phyloP scores from a whole-genome alignment of 305 asterid genomes.

The Fraxinus albicans region DNA sequence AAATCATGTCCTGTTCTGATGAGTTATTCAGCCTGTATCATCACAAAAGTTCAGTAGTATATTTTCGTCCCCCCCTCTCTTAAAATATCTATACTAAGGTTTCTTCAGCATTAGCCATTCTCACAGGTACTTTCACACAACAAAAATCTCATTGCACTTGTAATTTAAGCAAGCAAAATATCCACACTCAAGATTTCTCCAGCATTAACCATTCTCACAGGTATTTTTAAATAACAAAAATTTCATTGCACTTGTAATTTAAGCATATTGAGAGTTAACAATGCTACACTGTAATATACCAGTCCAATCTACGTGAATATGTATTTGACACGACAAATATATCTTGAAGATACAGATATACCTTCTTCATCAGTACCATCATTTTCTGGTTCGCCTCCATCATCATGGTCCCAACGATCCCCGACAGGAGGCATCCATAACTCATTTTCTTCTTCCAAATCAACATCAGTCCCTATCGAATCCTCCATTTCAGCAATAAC shows the following conservation, averaged over 20 bases:
- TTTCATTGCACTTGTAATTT: not conserved
- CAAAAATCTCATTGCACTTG: not conserved
- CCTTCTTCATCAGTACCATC: constrained; percentile 60
- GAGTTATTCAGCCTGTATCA: not conserved
- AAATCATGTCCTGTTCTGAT: not conserved
- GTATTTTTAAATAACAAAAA: not conserved
- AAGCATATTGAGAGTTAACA: not conserved
- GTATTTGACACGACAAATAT: not conserved
- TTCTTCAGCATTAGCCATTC: constrained; percentile 9
- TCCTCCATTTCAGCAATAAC: constrained; percentile 53
- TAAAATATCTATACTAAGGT: not conserved
- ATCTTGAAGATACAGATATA: constrained; percentile 19
- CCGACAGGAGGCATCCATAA: constrained; percentile 93
- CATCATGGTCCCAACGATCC: constrained; percentile 89
- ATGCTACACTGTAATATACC: not conserved
- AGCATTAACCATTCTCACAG: constrained; percentile 7
- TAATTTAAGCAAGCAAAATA: not conserved
- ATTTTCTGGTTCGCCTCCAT: constrained; percentile 65
- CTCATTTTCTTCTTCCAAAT: constrained; percentile 51
- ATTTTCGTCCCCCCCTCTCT: too few species aligned
- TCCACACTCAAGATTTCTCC: constrained; percentile 6
- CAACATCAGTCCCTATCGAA: constrained; percentile 43
- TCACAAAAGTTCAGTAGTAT: not conserved
- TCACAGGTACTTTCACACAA: not conserved
- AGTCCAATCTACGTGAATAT: constrained; percentile 3